Percentiles rank a stretch among this genome's conserved stretches.
These are phyloP conservation scores for Myochromella boudieri DNA, from an alignment of 768 basidiomycete species.

Conservation along the genomic window DNA sequence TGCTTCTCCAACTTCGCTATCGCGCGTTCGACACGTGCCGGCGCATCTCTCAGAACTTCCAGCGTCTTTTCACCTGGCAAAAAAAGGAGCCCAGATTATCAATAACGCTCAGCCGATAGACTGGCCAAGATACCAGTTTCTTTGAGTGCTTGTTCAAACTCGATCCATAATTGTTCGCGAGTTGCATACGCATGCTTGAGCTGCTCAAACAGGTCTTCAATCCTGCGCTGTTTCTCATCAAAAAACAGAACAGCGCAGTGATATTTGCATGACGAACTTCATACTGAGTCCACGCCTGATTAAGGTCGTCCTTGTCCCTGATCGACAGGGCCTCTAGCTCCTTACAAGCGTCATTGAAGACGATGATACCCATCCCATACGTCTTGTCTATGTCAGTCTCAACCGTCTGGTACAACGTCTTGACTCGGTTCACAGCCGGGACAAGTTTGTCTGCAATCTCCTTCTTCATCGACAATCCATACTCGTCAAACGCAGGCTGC, in stretches of 20 bases:
- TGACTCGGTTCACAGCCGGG: conserved; percentile 49
- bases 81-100: conserved; percentile 8
- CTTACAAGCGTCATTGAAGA: conserved; percentile 57
- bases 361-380: conserved; percentile 43
- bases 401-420: conserved; percentile 34
- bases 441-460: conserved; percentile 45
- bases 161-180: conserved; percentile 51
- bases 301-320: conserved; percentile 42
- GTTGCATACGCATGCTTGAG: conserved; percentile 48
- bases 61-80: conserved; percentile 44
- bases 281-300: conserved; percentile 34
- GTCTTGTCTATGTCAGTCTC: conserved; percentile 36
- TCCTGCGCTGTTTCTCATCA: conserved; percentile 34
- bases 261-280: conserved; percentile 36
- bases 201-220: conserved; percentile 39
- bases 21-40: conserved; percentile 50
- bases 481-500: conserved; percentile 38
- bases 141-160: conserved; percentile 43
- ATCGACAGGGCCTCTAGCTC: conserved; percentile 45
- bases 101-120: background rate
- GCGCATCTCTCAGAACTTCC: conserved; percentile 42
- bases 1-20: conserved; percentile 56
- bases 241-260: background rate
- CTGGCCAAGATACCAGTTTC: conserved; percentile 42
- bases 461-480: conserved; percentile 35